Base-by-base conservation (phyloP, 192 early-diverging fungal species). In the Oehlia diaphana region DNA sequence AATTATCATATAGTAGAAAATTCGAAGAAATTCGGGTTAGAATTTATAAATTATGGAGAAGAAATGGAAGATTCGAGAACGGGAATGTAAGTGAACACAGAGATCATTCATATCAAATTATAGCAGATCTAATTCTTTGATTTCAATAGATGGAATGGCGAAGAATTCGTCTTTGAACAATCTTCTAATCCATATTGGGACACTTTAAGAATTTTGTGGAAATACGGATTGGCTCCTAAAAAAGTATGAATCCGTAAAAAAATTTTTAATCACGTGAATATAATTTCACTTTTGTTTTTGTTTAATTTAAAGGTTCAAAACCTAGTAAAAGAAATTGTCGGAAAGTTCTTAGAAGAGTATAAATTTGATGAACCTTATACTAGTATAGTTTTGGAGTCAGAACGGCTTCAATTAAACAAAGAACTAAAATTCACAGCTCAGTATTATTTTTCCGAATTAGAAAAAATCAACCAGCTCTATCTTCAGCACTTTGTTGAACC, bases 1-100 rank as follows among this genome's bases (percentile, higher is more conserved):
- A 92, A 92, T 72, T 79, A 87, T 74, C 77, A 92, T 73, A 63
- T 92, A 1, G 84, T 88, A 50, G 85, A 88, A 37, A 82, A 89
- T 4, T 67, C 88, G 31, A 78, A 88, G 66, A 77, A 82, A 50
- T 87, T 89, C 82, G 87, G 87, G 3, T 65, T 92, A 19, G 79
- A 86, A 66, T 74, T 85, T 9, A 85, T 80, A 28, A 65, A 31
- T 19, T 42, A 84, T 63, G 83, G 80, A 19, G 79, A 82, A 33
- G 83, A 84, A 39, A 63, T 76, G 26, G 3, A 82, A 16, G 76
- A 80, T 23, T 31, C 53, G 61, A 82, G 13, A 72, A 61, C 28
- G 21, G 58, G 28, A 50, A 81, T 67, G 85, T 83, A 23, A 81
- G 82, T 64, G 72, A 72, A 26, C 35, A 74, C 26, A 58, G 76